A percentile compares a stretch with the other conserved stretches of the same genome.
These are phyloP conservation scores for Apium graveolens DNA, from an alignment of 129 eudicot genomes.

Conservation along the genomic window DNA sequence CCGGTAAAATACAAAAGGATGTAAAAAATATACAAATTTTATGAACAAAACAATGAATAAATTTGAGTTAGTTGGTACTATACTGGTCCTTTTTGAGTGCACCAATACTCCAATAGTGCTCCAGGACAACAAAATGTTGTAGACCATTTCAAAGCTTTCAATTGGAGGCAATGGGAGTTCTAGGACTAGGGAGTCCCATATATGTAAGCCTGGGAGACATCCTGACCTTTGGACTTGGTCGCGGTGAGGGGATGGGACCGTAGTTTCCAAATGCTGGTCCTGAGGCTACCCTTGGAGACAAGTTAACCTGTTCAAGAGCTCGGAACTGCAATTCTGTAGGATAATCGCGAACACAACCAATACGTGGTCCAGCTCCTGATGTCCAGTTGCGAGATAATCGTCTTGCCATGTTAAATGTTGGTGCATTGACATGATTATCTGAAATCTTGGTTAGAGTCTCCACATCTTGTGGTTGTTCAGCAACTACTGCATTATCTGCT, in stretches of 20 bases:
- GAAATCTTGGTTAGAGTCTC: conserved; percentile 7
- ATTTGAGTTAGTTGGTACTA: neutral
- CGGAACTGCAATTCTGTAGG: conserved; percentile 73
- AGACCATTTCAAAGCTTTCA: neutral
- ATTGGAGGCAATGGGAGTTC: conserved; percentile 13
- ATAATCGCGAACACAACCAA: conserved; percentile 79
- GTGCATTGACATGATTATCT: neutral
- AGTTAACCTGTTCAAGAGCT: conserved; percentile 92
- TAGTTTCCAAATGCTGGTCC: conserved; percentile 13
- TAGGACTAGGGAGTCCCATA: conserved; percentile 38
- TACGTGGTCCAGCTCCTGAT: conserved; percentile 74
- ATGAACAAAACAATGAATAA: neutral
- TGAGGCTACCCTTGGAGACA: conserved; percentile 56
- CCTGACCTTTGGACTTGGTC: conserved; percentile 34
- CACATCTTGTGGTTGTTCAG: conserved; percentile 26
- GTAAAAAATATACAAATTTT: neutral
- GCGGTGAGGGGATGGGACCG: conserved; percentile 39
- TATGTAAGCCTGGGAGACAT: conserved; percentile 32
- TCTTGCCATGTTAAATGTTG: conserved; percentile 34
- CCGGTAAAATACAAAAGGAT: neutral
- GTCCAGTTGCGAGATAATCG: conserved; percentile 76
- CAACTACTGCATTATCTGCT: conserved; percentile 8
- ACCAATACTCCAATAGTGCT: neutral
- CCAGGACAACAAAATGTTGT: neutral
- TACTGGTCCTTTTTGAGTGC: neutral